Evolutionary conservation across 176 grass and related monocot species (phyloP), one percentile per base, ranked within the genome.

Genomic region (Oryza glumipatula): DNA sequence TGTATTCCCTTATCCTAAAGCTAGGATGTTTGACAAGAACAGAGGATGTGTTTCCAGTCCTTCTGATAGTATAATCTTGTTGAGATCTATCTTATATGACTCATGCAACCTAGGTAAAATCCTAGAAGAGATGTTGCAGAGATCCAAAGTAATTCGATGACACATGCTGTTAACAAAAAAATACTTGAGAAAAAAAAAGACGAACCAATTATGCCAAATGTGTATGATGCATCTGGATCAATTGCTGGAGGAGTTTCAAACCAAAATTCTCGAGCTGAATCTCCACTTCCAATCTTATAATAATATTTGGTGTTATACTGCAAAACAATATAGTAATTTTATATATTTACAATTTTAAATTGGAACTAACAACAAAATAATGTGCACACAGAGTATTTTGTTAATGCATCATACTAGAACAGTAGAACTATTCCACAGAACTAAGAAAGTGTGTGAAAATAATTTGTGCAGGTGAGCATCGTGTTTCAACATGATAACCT

Each of bases 181-280:
- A 69, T 33, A 12, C 73, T 11, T 71, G 41, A 85, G 41, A 64
- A 61, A 56, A 61, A 47, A 22, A 72, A 75, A 70, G 47, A 77
- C 84, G 72, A 82, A 98, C 96, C 96, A 87, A 98, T 98, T 80
- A 98, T 92, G 67, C 96, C 96, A 80, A 98, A 95, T 73, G 78
- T 92, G 80, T 94, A 98, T 21, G 89, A 61, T 73, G 91, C 91
- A 92, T 95, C 96, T 78, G 89, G 81, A 82, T 90, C 83, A 80
- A 98, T 83, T 64, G 78, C 89, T 87, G 96, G 93, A 80, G 96
- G 93, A 36, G 93, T 98, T 82, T 94, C 77, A 85, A 98, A 98
- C 93, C 85, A 98, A 87, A 98, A 98, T 81, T 94, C 88, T 87
- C 89, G 88, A 85, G 88, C 83, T 64, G 93, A 94, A 83, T 90